Conservation (phyloP, 176 grass and related monocot genomes). For the Carex cristatella region DNA sequence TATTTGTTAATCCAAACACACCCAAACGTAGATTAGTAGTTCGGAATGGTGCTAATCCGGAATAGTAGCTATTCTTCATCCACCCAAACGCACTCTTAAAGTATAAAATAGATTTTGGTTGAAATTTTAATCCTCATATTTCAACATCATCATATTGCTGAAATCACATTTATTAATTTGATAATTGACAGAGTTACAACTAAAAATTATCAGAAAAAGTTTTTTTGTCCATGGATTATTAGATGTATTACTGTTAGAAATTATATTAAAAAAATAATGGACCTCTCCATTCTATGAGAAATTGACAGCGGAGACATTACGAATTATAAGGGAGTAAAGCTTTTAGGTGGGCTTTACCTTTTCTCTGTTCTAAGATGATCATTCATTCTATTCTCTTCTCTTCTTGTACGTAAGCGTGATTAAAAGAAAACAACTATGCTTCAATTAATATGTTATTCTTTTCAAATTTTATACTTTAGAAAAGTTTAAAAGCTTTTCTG, state of each 20-base stretch:
- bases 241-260: neutral
- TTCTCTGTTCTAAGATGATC: neutral
- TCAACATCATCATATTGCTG: neutral
- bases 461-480: neutral
- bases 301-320: neutral
- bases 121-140: neutral
- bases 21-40: too few relatives aligned
- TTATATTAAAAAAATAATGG: neutral
- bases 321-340: neutral
- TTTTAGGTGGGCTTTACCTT: constrained; percentile 2
- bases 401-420: neutral
- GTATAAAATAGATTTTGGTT: neutral
- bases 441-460: neutral
- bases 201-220: neutral
- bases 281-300: neutral
- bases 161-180: neutral
- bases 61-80: too few relatives aligned
- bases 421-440: neutral
- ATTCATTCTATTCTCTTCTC: neutral
- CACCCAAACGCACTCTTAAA: neutral
- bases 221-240: neutral
- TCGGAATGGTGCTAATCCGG: too few relatives aligned
- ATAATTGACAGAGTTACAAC: neutral
- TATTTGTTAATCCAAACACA: too few relatives aligned
- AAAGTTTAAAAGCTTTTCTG: neutral